Conservation (phyloP, 495 filamentous ascomycete species). For the Gamarada debralockiae region DNA sequence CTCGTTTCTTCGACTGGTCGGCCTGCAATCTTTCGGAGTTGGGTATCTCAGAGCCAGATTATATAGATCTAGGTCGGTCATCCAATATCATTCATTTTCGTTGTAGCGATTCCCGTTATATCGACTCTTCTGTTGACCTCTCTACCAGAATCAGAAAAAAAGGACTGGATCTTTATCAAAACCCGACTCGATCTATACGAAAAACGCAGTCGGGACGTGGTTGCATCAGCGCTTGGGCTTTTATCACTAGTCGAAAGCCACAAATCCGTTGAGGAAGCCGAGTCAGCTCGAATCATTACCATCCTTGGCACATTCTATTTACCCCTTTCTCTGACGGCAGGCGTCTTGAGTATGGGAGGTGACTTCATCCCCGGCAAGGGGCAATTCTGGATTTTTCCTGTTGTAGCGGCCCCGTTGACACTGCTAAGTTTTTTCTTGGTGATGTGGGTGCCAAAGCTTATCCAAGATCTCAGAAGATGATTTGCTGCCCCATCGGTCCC, state of each 20-base stretch:
- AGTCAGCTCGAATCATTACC: neutral
- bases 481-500: no score
- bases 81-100: no score
- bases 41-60: neutral
- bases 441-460: no score
- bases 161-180: no score
- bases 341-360: neutral
- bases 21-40: neutral
- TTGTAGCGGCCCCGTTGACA: neutral
- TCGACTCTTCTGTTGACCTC: no score
- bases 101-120: no score
- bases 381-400: neutral
- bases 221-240: neutral
- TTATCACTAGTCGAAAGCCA: neutral
- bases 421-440: neutral
- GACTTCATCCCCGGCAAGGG: neutral
- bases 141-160: no score
- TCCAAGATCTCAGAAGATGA: no score
- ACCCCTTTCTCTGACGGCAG: neutral
- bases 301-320: neutral
- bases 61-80: no score
- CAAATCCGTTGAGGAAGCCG: neutral
- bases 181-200: no score
- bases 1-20: neutral
- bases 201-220: no score